Conservation (phyloP, 495 filamentous ascomycete genomes). For the Neurospora tetrasperma region DNA sequence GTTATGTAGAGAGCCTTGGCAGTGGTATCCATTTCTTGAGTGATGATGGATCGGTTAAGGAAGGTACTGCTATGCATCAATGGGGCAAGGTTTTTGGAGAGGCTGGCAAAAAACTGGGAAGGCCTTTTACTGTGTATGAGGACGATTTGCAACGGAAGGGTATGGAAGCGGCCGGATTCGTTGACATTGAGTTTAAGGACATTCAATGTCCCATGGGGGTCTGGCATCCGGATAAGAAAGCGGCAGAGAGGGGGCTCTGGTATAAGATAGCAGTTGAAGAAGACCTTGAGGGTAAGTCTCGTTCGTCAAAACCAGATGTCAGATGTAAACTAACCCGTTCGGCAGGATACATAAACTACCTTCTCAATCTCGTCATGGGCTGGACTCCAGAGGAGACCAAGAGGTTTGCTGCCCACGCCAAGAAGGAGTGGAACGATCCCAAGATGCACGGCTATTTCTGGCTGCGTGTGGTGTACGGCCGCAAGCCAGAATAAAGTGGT, state of each 20-base stretch:
- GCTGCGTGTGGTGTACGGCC: conserved; percentile 20
- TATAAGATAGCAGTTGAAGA: conserved; percentile 12
- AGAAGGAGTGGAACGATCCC: conserved; percentile 9
- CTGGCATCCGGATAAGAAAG: conserved; percentile 27
- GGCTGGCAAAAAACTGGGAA: conserved; percentile 8
- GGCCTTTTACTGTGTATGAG: conserved; percentile 5
- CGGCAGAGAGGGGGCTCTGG: conserved; percentile 37
- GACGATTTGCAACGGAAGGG: conserved; percentile 41
- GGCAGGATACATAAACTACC: conserved; percentile 16
- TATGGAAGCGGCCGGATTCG: conserved; percentile 49
- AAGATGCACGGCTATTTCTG: conserved; percentile 6
- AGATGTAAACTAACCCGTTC: not conserved
- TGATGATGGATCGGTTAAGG: conserved; percentile 17
- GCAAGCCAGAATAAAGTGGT: conserved; percentile 14
- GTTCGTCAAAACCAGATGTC: not conserved
- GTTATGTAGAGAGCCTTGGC: conserved; percentile 15
- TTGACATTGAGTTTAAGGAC: conserved; percentile 33
- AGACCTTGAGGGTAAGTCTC: conserved; percentile 15
- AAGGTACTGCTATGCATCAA: conserved; percentile 21
- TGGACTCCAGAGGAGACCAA: conserved; percentile 13
- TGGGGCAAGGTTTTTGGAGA: conserved; percentile 20
- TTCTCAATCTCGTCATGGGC: conserved; percentile 19
- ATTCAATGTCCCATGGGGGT: not conserved
- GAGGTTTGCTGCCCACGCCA: conserved; percentile 8
- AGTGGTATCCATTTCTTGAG: conserved; percentile 11